These are phyloP conservation scores for Leishmania braziliensis DNA, from an alignment of 208 protist genomes.

Conservation along the genomic window DNA sequence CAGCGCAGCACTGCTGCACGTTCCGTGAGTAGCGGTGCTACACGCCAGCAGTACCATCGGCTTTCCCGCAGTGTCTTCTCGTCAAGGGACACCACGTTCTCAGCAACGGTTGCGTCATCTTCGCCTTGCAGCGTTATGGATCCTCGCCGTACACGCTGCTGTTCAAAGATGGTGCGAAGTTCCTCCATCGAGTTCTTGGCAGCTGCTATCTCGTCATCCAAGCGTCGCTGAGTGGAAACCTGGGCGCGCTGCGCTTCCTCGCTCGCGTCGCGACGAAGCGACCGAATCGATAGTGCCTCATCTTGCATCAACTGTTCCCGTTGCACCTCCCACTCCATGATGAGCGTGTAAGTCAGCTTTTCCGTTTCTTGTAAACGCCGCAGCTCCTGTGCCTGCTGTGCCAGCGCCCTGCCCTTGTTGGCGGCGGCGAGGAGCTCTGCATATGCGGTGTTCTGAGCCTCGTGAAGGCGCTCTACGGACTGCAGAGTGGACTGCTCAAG, in stretches of 20 bases:
- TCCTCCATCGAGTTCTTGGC: not conserved
- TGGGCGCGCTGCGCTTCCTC: conserved; percentile 12
- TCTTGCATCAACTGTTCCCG: conserved; percentile 25
- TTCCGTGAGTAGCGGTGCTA: conserved; percentile 14
- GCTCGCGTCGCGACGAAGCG: conserved; percentile 2
- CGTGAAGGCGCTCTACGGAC: not conserved
- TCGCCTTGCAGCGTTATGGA: not conserved
- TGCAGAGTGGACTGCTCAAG: conserved; percentile 2
- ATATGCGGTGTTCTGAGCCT: conserved; percentile 18
- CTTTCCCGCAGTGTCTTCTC: not conserved
- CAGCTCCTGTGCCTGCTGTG: conserved; percentile 34
- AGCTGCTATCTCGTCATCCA: conserved; percentile 2
- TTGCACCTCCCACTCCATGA: conserved; percentile 34
- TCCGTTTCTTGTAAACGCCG: conserved; percentile 38
- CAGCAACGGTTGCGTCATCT: not conserved
- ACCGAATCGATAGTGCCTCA: conserved; percentile 12
- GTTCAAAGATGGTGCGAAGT: conserved; percentile 1
- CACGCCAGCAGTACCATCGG: conserved; percentile 7
- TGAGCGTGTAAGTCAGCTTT: conserved; percentile 32
- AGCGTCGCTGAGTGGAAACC: not conserved
- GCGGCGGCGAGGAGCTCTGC: conserved; percentile 23
- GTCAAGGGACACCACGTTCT: not conserved
- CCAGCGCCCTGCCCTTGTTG: conserved; percentile 25
- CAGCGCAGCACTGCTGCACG: conserved; percentile 1
- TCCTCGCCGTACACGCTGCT: not conserved